Evolutionary conservation across 768 basidiomycete genomes (phyloP).

Genomic region (Pluteus cervinus): DNA sequence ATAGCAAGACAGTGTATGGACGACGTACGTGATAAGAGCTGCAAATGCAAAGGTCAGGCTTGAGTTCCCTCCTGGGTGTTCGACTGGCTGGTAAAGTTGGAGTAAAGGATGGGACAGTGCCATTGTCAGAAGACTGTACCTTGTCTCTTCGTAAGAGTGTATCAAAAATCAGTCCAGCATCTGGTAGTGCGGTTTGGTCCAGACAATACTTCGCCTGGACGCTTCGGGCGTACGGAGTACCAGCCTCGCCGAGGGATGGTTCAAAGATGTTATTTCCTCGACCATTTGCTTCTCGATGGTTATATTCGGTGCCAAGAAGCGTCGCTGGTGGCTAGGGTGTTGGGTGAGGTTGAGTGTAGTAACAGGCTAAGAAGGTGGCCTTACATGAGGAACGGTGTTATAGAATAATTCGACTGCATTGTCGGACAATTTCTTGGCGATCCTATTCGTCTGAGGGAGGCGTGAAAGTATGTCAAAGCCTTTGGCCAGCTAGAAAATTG

Average conservation of each 20-base stretch:
- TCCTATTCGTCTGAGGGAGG: too few species aligned
- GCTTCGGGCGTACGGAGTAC: constrained; percentile 46
- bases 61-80: constrained; percentile 55
- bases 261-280: constrained; percentile 39
- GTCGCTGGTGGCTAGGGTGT: constrained; percentile 6
- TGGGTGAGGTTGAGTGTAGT: too few species aligned
- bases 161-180: constrained; percentile 59
- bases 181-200: constrained; percentile 41
- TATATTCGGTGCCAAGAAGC: constrained; percentile 20
- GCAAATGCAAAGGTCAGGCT: constrained; percentile 65
- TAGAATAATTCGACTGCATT: too few species aligned
- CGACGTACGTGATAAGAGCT: constrained; percentile 49
- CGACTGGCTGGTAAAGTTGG: constrained; percentile 24
- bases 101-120: constrained; percentile 13
- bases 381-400: too few species aligned
- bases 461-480: too few species aligned
- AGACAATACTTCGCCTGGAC: constrained; percentile 38
- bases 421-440: too few species aligned
- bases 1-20: constrained; percentile 8
- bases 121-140: constrained; percentile 22
- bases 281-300: constrained; percentile 44
- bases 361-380: too few species aligned
- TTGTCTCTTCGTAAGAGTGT: constrained; percentile 38
- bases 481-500: too few species aligned
- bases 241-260: constrained; percentile 43